Conservation (phyloP, 2,329 filamentous ascomycete genomes). For the Diplocarpon mali region DNA sequence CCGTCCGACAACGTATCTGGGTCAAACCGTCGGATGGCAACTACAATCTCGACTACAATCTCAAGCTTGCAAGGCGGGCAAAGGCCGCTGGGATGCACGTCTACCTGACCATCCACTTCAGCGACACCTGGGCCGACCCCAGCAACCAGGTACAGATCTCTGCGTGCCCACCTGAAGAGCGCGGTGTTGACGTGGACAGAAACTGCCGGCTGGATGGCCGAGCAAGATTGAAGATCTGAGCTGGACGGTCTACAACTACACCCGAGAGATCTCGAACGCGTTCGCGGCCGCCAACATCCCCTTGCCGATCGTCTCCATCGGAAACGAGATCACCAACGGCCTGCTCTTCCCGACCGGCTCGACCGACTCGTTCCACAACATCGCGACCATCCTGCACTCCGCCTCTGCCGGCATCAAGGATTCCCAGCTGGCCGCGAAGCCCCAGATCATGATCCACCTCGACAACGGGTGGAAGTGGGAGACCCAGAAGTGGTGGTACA, state of each 20-base stretch:
- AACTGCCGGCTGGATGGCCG: no score
- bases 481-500: conserved; percentile 51
- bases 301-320: conserved; percentile 54
- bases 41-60: conserved; percentile 61
- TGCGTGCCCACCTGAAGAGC: no score
- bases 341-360: conserved; percentile 55
- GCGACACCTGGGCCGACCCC: no score
- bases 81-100: conserved; percentile 47
- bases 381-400: conserved; percentile 52
- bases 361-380: conserved; percentile 44
- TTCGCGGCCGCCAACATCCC: conserved; percentile 44
- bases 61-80: conserved; percentile 54
- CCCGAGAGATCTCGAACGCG: conserved; percentile 45
- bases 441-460: conserved; percentile 62
- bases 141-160: no score
- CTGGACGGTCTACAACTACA: conserved; percentile 53
- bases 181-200: no score
- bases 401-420: conserved; percentile 55
- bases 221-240: no score
- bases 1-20: conserved; percentile 61
- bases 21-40: conserved; percentile 53
- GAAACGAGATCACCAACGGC: conserved; percentile 61
- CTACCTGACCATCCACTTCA: conserved; percentile 26
- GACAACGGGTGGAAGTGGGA: conserved; percentile 67
- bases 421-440: conserved; percentile 42